phyloP scores from a whole-genome alignment of 805 yeast genomes.

The Phaffomyces opuntiae region DNA sequence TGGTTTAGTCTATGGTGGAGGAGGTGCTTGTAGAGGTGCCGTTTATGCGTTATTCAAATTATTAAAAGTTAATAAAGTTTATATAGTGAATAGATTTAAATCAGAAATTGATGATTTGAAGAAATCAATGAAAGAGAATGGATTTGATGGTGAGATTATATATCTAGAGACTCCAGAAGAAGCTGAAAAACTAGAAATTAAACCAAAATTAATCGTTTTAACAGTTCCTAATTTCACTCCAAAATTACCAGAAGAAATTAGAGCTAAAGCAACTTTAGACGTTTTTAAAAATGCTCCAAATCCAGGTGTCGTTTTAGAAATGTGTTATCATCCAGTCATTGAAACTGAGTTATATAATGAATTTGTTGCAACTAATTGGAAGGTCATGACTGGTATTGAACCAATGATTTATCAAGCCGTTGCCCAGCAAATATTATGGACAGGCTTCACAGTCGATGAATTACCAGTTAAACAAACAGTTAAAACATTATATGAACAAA shows the following conservation, averaged over 20 bases:
- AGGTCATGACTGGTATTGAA: constrained; percentile 21
- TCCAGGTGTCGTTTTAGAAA: constrained; percentile 20
- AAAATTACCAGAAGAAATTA: constrained; percentile 9
- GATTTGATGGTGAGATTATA: constrained; percentile 21
- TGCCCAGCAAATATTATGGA: constrained; percentile 22
- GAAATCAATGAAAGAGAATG: constrained; percentile 15
- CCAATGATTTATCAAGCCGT: constrained; percentile 23
- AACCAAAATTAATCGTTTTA: constrained; percentile 16
- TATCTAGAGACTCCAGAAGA: constrained; percentile 17
- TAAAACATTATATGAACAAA: constrained; percentile 3
- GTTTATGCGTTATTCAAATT: constrained; percentile 19
- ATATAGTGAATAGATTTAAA: constrained; percentile 20
- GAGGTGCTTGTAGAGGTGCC: constrained; percentile 24
- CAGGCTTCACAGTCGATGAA: constrained; percentile 15
- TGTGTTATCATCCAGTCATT: constrained; percentile 22
- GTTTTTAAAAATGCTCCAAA: constrained; percentile 11
- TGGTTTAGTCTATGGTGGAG: constrained; percentile 22
- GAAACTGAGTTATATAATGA: constrained; percentile 16
- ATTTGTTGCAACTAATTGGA: constrained; percentile 13
- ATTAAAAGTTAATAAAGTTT: constrained; percentile 19
- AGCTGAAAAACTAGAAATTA: constrained; percentile 10
- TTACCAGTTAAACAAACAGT: constrained; percentile 15
- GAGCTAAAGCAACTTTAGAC: constrained; percentile 19
- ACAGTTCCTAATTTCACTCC: constrained; percentile 22
- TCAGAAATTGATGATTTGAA: constrained; percentile 16